Percentiles rank a stretch among this genome's conserved stretches.
These are phyloP conservation scores for Pleurotus salmoneostramineus DNA, from an alignment of 768 basidiomycete species.

Conservation along the genomic window DNA sequence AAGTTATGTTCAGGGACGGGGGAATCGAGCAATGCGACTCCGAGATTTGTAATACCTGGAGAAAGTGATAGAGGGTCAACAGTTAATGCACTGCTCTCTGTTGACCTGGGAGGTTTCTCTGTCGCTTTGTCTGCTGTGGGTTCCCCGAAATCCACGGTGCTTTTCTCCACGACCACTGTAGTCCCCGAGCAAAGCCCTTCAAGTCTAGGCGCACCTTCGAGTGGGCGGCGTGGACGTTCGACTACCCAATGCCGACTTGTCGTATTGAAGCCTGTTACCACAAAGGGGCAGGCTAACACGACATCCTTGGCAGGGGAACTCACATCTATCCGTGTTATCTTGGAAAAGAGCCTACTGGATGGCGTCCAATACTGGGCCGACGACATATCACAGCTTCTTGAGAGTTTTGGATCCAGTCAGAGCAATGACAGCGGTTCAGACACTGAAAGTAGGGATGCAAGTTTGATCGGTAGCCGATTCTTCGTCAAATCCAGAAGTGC, in stretches of 20 bases:
- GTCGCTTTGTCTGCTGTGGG: constrained; percentile 42
- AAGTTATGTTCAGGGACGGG: constrained; percentile 28
- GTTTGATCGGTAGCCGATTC: constrained; percentile 78
- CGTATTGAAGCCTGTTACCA: constrained; percentile 22
- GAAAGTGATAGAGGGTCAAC: background rate
- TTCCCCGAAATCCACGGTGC: constrained; percentile 32
- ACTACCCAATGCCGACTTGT: constrained; percentile 30
- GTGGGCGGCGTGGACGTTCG: background rate
- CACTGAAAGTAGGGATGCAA: constrained; percentile 47
- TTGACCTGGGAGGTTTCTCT: constrained; percentile 41
- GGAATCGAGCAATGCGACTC: constrained; percentile 14
- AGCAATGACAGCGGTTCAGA: constrained; percentile 16
- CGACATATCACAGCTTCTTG: constrained; percentile 72
- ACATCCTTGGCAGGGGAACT: constrained; percentile 36
- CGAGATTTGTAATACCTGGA: constrained; percentile 24
- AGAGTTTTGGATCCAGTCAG: constrained; percentile 31
- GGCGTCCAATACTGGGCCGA: constrained; percentile 86
- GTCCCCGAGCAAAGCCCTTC: constrained; percentile 14
- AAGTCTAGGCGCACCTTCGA: background rate
- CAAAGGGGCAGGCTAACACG: constrained; percentile 12
- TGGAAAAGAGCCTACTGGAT: constrained; percentile 69
- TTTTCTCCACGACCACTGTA: constrained; percentile 51
- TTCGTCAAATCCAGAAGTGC: constrained; percentile 51
- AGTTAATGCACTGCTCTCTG: constrained; percentile 28
- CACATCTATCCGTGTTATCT: constrained; percentile 57